Conservation (phyloP, 1,139 yeast species). For the Spencermartinsiella ligniputridi region DNA sequence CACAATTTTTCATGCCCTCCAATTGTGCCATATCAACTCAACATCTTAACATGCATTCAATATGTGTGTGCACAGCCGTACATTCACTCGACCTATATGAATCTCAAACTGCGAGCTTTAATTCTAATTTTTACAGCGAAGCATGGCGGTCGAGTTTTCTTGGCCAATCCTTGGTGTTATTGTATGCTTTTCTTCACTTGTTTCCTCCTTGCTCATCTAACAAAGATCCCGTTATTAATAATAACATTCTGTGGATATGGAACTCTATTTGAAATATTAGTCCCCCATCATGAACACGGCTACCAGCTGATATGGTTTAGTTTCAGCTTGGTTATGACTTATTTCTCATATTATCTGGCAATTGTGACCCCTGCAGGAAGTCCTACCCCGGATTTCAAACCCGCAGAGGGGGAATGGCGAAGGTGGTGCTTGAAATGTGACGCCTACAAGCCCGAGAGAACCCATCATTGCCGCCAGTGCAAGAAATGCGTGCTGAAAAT, state of each 20-base stretch:
- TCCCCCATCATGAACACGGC: slow-evolving; percentile 39
- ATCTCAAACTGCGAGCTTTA: too few relatives aligned
- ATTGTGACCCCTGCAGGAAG: slow-evolving; percentile 55
- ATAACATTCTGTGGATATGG: slow-evolving; percentile 63
- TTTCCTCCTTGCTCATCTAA: background rate
- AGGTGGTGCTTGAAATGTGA: slow-evolving; percentile 66
- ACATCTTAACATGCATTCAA: too few relatives aligned
- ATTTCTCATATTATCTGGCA: slow-evolving; percentile 68
- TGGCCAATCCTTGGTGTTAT: slow-evolving; percentile 31
- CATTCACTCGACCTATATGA: too few relatives aligned
- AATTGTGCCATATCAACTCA: too few relatives aligned
- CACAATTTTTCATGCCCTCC: too few relatives aligned
- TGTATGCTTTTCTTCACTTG: slow-evolving; percentile 14
- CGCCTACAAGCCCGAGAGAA: slow-evolving; percentile 63
- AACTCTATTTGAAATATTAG: slow-evolving; percentile 54
- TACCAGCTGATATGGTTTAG: slow-evolving; percentile 48
- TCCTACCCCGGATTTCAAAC: slow-evolving; percentile 43
- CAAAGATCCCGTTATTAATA: slow-evolving; percentile 58
- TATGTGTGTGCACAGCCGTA: too few relatives aligned
- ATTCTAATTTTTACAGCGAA: too few relatives aligned
- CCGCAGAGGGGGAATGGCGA: slow-evolving; percentile 44
- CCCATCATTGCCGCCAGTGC: slow-evolving; percentile 69
- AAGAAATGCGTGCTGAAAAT: slow-evolving; percentile 59
- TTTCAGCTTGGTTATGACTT: slow-evolving; percentile 49
- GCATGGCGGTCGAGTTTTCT: slow-evolving; percentile 27